Base-by-base conservation (phyloP, 2,329 filamentous ascomycete species). In the Hirsutella minnesotensis region DNA sequence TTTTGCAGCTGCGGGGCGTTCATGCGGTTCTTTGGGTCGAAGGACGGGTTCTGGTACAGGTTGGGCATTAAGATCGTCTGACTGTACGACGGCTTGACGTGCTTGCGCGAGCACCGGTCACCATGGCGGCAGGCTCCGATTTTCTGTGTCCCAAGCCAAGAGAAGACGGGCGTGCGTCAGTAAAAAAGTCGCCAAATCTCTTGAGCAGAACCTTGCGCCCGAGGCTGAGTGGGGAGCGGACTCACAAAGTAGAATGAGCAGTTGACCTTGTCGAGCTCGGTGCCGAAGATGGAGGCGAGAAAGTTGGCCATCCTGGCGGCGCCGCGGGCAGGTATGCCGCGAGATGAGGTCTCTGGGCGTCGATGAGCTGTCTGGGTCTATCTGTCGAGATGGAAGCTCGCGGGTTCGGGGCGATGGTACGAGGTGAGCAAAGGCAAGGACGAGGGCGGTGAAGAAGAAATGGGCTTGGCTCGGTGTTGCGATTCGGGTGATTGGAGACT, bases 181-280 rank as follows among this genome's bases (percentile, higher is more conserved):
- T 27, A n/a, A n/a, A n/a, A n/a, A n/a, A n/a, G n/a, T n/a, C n/a
- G n/a, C n/a, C n/a, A n/a, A n/a, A n/a, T n/a, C n/a, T n/a, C n/a
- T n/a, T n/a, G n/a, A n/a, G n/a, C n/a, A n/a, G n/a, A n/a, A n/a
- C n/a, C n/a, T n/a, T n/a, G n/a, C n/a, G n/a, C n/a, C n/a, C n/a
- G n/a, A n/a, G n/a, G 24, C 24, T 7, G 24, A 21, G 20, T 5
- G 15, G 3, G 30, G 21, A 37, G 10, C 31, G 16, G 31, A 56
- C 63, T 53, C 59, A 66, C 63, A 47, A 69, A 69, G 80, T 98
- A 98, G 79, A 98, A 98, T 45, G 85, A 92, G 78, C 92, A 95
- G 77, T 96, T 95, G 72, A 95, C 89, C 63, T 90, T 98, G 81
- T 98, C 92, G 67, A 96, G 92, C 76, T 98, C 92, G 24, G 92